A percentile compares a stretch with the other conserved stretches of the same genome.
Conservation (phyloP, 169 alveolate species). For the Cryptosporidium viatorum region DNA sequence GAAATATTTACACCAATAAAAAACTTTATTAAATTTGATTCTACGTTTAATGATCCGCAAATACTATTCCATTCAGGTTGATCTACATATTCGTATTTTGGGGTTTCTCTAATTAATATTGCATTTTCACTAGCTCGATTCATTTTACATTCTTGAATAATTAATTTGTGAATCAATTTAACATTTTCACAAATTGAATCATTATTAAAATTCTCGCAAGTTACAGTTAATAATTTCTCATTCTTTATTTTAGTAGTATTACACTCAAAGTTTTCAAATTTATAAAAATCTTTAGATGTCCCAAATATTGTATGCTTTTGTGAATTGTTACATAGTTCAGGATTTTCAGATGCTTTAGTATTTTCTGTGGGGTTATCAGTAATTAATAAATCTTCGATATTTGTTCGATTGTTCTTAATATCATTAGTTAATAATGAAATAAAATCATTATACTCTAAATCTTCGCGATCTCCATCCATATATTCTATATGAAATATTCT, state of each 20-base stretch:
- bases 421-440: constrained; percentile 21
- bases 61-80: constrained; percentile 39
- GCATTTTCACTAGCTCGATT: background rate
- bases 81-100: constrained; percentile 35
- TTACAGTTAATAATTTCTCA: background rate
- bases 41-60: background rate
- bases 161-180: constrained; percentile 10
- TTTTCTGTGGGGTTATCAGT: background rate
- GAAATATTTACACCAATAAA: constrained; percentile 13
- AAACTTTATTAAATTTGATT: constrained; percentile 8
- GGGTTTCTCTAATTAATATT: constrained; percentile 8
- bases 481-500: constrained; percentile 61
- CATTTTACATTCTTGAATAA: constrained; percentile 14
- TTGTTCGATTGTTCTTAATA: constrained; percentile 6
- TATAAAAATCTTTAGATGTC: background rate
- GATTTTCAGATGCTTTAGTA: background rate
- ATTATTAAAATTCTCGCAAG: background rate
- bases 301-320: background rate
- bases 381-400: constrained; percentile 37
- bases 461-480: constrained; percentile 68
- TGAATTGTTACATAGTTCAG: background rate
- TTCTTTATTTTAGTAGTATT: background rate
- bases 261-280: background rate
- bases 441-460: constrained; percentile 56
- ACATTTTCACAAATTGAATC: constrained; percentile 41